phyloP scores from a whole-genome alignment of 352 stramenopile species.

The Phytophthora fragariae region DNA sequence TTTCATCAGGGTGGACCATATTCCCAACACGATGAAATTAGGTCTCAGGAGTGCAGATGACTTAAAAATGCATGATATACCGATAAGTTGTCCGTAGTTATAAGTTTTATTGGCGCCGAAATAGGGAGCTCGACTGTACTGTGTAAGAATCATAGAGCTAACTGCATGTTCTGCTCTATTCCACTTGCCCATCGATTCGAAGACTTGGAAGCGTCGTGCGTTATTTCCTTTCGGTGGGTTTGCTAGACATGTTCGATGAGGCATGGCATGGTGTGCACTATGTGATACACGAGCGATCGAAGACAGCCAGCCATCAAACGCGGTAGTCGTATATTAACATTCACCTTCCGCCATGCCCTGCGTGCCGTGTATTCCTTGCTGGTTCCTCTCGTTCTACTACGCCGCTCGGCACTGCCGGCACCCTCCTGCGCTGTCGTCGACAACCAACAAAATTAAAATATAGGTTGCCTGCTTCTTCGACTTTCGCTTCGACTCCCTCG shows the following conservation, averaged over 20 bases:
- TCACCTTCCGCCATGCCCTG: constrained; percentile 18
- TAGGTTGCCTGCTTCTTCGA: constrained; percentile 24
- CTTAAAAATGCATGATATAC: too few relatives aligned
- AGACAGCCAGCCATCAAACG: constrained; percentile 33
- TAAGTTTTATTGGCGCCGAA: too few relatives aligned
- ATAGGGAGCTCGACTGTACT: too few relatives aligned
- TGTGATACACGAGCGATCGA: too few relatives aligned
- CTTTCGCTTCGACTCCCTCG: too few relatives aligned
- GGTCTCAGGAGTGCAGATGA: too few relatives aligned
- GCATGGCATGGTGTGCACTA: too few relatives aligned
- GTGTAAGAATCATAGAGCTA: too few relatives aligned
- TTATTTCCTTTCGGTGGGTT: not conserved
- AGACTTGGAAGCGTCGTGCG: constrained; percentile 1
- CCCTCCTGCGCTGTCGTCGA: constrained; percentile 15
- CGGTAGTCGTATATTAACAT: constrained; percentile 40
- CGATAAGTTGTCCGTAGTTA: too few relatives aligned
- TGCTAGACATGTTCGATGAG: not conserved
- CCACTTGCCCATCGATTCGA: constrained; percentile 24
- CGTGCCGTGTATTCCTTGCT: constrained; percentile 18
- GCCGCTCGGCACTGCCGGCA: constrained; percentile 17
- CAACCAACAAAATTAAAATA: constrained; percentile 48
- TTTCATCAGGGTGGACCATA: too few relatives aligned
- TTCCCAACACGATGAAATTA: too few relatives aligned
- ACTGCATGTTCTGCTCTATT: constrained; percentile 13
- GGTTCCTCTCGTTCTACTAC: constrained; percentile 10